Evolutionary conservation across 2,329 filamentous ascomycete genomes (phyloP).

Genomic region (Stagonosporopsis vannaccii): DNA sequence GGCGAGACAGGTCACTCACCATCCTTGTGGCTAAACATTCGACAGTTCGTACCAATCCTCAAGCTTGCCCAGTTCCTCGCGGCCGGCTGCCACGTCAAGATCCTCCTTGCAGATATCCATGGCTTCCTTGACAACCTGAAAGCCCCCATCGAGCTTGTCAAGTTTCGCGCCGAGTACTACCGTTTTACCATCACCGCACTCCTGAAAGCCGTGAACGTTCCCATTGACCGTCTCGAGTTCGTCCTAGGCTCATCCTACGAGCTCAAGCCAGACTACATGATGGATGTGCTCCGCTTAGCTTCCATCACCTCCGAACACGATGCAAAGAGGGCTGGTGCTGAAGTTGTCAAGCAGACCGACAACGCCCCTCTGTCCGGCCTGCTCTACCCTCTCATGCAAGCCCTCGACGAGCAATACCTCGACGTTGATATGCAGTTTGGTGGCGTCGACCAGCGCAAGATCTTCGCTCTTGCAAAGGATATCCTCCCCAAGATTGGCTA

Average conservation of each 20-base stretch:
- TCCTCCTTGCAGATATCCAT: slow-evolving; percentile 71
- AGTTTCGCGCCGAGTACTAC: slow-evolving; percentile 85
- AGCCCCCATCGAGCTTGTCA: slow-evolving; percentile 86
- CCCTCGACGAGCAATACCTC: slow-evolving; percentile 83
- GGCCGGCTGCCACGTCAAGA: slow-evolving; percentile 81
- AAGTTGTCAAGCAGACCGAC: slow-evolving; percentile 90
- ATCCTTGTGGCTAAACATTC: slow-evolving; percentile 7
- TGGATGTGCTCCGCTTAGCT: slow-evolving; percentile 84
- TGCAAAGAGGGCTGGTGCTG: slow-evolving; percentile 88
- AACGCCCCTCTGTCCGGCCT: slow-evolving; percentile 77
- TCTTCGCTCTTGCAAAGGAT: slow-evolving; percentile 86
- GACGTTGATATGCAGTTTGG: slow-evolving; percentile 89
- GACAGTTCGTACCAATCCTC: slow-evolving; percentile 76
- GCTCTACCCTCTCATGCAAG: slow-evolving; percentile 87
- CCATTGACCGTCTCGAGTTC: slow-evolving; percentile 80
- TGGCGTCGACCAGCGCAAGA: slow-evolving; percentile 79
- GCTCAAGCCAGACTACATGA: slow-evolving; percentile 70
- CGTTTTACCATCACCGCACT: slow-evolving; percentile 75
- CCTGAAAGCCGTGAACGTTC: slow-evolving; percentile 78
- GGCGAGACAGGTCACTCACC: neutral
- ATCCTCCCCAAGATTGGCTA: slow-evolving; percentile 87
- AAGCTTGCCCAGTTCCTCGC: slow-evolving; percentile 89
- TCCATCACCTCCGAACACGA: slow-evolving; percentile 77
- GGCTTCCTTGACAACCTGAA: slow-evolving; percentile 85
- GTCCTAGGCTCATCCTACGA: slow-evolving; percentile 88